Base-by-base conservation (phyloP, 2,329 filamentous ascomycete species). In the Claviceps digitariae region DNA sequence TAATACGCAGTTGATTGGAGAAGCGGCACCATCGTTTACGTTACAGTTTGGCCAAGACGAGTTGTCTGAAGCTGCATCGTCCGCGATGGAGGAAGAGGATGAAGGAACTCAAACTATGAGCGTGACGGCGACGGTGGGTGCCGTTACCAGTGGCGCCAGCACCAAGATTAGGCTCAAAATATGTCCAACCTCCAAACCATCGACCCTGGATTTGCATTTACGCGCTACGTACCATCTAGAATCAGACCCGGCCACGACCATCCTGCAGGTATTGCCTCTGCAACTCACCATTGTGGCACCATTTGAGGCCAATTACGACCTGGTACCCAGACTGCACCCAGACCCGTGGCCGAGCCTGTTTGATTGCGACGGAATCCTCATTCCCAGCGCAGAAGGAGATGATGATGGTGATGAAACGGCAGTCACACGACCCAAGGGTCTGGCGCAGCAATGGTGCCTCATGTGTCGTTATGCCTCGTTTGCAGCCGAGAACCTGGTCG, bases 271-370 rank as follows among this genome's bases (percentile, higher is more conserved):
- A 2, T 70, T 85, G 23, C 75, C 81, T 1, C 76, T 86, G 41
- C 82, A 84, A 52, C 67, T 97, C 5, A 78, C 82, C 40, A 78
- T 96, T 53, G 81, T 88, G 52, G 84, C 82, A 50, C 89, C 91
- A 0, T 97, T 98, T 61, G 90, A 95, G 69, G 87, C 90, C 17
- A 93, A 87, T 62, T 96, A 95, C 66, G 88, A 94, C 57, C 81
- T 97, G 57, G 76, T 84, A 13, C 90, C 93, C 12, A 79, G 86
- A 10, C 74, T 95, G 3, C 86, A 96, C 66, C 68, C 77, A 0
- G 83, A 86, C 49, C 75, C 81, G 2, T 98, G 93, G 91, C 90
- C 93, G 1, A 90, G 84, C 64, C 83, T 94, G 61, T 98, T 97
- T 67, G 76, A 82, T 51, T 72, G 78, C 20, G 76, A 82, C 23